These are phyloP conservation scores for Mycena citricolor DNA, from an alignment of 1,284 basidiomycete genomes.

Conservation along the genomic window DNA sequence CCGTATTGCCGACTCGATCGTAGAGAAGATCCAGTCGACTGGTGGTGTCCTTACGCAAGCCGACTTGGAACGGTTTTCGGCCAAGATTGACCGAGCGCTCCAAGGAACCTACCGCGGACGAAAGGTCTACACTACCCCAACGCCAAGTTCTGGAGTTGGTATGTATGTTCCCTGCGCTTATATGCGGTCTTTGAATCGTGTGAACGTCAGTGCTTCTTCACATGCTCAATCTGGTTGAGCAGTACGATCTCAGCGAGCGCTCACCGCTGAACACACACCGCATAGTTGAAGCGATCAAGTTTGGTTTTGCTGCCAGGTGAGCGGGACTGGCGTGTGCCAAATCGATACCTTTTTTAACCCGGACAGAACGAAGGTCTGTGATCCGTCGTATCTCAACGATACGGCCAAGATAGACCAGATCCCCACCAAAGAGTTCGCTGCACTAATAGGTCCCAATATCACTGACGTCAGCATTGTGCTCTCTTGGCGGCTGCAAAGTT, in stretches of 20 bases:
- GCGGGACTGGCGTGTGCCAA: too few species aligned
- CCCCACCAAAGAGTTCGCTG: conserved; percentile 69
- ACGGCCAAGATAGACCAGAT: conserved; percentile 63
- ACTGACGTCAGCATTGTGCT: conserved; percentile 64
- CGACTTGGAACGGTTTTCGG: conserved; percentile 72
- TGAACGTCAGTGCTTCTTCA: conserved; percentile 72
- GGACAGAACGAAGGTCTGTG: conserved; percentile 68
- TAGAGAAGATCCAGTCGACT: conserved; percentile 62
- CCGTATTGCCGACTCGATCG: conserved; percentile 69
- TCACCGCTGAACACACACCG: conserved; percentile 67
- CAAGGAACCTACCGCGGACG: conserved; percentile 74
- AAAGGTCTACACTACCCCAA: conserved; percentile 81
- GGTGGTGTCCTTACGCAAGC: conserved; percentile 79
- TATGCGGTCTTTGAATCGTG: too few species aligned
- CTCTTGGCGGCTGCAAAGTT: conserved; percentile 9
- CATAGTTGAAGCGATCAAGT: conserved; percentile 77
- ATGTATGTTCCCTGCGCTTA: too few species aligned
- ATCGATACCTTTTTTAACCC: conserved; percentile 6
- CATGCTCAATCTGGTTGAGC: conserved; percentile 79
- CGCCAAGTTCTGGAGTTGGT: conserved; percentile 80
- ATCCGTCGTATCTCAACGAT: conserved; percentile 66
- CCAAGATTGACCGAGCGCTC: conserved; percentile 73
- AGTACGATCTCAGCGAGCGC: conserved; percentile 53
- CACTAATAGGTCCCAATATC: conserved; percentile 61
- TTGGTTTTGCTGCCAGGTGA: conserved; percentile 76